These are phyloP conservation scores for Hypoxylon subgilvum DNA, from an alignment of 495 filamentous ascomycete genomes.

Conservation along the genomic window DNA sequence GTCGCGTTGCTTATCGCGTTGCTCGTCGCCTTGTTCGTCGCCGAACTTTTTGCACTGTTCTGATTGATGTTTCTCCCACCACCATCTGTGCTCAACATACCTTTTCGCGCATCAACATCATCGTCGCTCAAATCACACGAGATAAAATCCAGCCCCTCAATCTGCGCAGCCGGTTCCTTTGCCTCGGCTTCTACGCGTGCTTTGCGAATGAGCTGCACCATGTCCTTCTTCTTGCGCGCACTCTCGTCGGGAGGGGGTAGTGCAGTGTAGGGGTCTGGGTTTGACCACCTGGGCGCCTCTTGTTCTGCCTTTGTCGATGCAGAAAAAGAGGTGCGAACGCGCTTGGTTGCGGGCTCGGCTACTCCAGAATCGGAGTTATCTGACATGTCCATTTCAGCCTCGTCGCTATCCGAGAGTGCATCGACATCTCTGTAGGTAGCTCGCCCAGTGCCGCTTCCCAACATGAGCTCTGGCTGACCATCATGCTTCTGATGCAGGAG, in stretches of 20 bases:
- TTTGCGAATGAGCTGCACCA: slow-evolving; percentile 87
- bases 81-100: not conserved
- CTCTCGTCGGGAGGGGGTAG: slow-evolving; percentile 71
- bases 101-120: slow-evolving; percentile 17
- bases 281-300: slow-evolving; percentile 79
- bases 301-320: slow-evolving; percentile 46
- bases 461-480: slow-evolving; percentile 41
- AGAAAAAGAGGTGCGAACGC: slow-evolving; percentile 46
- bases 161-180: slow-evolving; percentile 62
- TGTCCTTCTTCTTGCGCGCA: slow-evolving; percentile 73
- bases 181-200: slow-evolving; percentile 64
- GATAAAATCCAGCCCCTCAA: slow-evolving; percentile 76
- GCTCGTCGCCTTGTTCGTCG: too few species aligned
- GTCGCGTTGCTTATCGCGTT: too few species aligned
- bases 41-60: too few species aligned
- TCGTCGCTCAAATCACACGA: slow-evolving; percentile 72
- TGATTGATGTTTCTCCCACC: not conserved
- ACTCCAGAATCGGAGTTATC: slow-evolving; percentile 55
- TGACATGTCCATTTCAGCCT: slow-evolving; percentile 70
- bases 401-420: slow-evolving; percentile 74
- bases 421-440: slow-evolving; percentile 57
- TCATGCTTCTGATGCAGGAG: slow-evolving; percentile 46
- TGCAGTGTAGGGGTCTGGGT: slow-evolving; percentile 88
- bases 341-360: slow-evolving; percentile 57
- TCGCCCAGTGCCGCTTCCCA: slow-evolving; percentile 45